phyloP scores from a whole-genome alignment of 2,329 filamentous ascomycete species.

The Trichophyton benhamiae region DNA sequence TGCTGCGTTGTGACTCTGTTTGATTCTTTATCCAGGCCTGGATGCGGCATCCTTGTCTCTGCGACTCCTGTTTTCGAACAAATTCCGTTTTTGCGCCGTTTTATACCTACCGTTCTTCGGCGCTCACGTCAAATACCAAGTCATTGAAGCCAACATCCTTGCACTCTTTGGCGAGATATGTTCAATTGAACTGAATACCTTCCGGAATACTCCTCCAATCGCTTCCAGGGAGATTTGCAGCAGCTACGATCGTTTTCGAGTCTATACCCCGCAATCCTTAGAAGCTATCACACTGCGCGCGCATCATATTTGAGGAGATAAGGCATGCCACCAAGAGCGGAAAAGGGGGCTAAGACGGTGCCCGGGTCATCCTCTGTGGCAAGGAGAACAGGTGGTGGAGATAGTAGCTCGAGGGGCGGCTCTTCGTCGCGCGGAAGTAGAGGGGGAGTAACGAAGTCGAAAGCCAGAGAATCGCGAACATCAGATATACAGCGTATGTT shows the following conservation, averaged over 20 bases:
- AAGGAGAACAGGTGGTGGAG: slow-evolving; percentile 8
- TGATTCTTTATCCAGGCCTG: not conserved
- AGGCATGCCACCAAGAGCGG: slow-evolving; percentile 10
- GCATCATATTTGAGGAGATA: not conserved
- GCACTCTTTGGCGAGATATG: not conserved
- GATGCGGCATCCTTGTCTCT: not conserved
- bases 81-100: not conserved
- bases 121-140: not conserved
- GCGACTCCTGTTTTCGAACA: not conserved
- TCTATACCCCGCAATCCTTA: not conserved
- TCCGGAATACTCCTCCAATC: not conserved
- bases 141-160: not conserved
- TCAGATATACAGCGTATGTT: slow-evolving; percentile 30
- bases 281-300: not conserved
- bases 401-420: not conserved
- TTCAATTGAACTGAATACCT: not conserved
- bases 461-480: slow-evolving; percentile 12
- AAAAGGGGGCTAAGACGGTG: slow-evolving; percentile 8
- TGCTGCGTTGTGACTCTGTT: not conserved
- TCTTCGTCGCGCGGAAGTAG: slow-evolving; percentile 8
- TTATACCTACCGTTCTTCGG: not conserved
- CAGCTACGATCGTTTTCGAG: not conserved
- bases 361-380: slow-evolving; percentile 5
- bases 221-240: no score
- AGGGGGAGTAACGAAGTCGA: slow-evolving; percentile 11